Conservation (phyloP, 805 yeast genomes). For the Ogataea paradorogensis region DNA sequence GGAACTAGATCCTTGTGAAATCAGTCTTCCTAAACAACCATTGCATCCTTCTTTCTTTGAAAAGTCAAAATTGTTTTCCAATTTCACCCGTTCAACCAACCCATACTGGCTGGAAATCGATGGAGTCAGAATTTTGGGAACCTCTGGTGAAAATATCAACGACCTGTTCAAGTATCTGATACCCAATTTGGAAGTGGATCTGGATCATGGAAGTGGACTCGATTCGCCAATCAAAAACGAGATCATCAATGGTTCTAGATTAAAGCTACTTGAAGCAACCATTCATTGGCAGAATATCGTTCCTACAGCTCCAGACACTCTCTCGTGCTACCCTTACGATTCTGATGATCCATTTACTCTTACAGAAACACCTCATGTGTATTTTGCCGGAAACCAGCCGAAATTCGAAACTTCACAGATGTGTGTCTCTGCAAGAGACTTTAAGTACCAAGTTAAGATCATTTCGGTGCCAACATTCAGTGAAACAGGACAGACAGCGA, state of each 20-base stretch:
- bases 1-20: conserved; percentile 76
- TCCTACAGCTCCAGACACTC: conserved; percentile 96
- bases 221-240: conserved; percentile 27
- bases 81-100: conserved; percentile 54
- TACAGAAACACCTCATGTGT: conserved; percentile 80
- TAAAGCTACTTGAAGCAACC: conserved; percentile 62
- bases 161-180: conserved; percentile 71
- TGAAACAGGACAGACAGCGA: conserved; percentile 59
- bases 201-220: conserved; percentile 19
- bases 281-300: conserved; percentile 81
- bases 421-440: conserved; percentile 33
- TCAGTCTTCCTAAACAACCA: conserved; percentile 85
- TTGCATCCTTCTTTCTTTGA: conserved; percentile 74
- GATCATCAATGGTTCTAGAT: conserved; percentile 53
- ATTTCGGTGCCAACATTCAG: conserved; percentile 71
- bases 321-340: conserved; percentile 82
- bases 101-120: conserved; percentile 70
- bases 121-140: conserved; percentile 59
- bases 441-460: conserved; percentile 27
- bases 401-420: conserved; percentile 47
- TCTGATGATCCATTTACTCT: conserved; percentile 78
- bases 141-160: conserved; percentile 80
- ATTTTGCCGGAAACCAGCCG: conserved; percentile 82
- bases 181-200: conserved; percentile 35
- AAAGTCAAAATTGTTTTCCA: conserved; percentile 31